Evolutionary conservation across 2,329 filamentous ascomycete genomes (phyloP).

Genomic region (Fusarium drepaniforme): DNA sequence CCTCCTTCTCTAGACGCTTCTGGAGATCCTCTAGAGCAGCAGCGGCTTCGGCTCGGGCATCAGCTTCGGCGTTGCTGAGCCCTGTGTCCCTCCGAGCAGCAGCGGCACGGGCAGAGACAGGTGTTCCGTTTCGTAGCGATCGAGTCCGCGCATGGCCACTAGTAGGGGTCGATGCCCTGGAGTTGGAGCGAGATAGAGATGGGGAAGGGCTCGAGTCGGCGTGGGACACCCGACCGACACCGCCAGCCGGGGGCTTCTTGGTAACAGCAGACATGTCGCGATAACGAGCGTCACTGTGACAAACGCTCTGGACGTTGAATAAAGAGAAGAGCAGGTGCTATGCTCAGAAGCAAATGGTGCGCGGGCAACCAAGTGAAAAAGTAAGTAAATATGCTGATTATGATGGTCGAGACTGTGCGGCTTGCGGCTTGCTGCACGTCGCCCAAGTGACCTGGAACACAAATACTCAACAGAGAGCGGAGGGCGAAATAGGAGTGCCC

Average conservation of each 20-base stretch:
- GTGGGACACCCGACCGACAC: conserved; percentile 60
- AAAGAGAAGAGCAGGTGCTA: conserved; percentile 24
- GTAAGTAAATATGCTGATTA: conserved; percentile 30
- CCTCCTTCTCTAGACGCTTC: conserved; percentile 83
- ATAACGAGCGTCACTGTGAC: conserved; percentile 23
- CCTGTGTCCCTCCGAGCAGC: conserved; percentile 69
- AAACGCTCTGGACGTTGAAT: conserved; percentile 22
- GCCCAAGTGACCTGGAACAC: conserved; percentile 40
- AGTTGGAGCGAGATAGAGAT: conserved; percentile 54
- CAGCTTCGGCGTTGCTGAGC: conserved; percentile 70
- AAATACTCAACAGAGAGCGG: conserved; percentile 34
- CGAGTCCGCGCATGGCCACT: conserved; percentile 66
- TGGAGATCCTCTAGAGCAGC: conserved; percentile 87
- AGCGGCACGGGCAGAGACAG: conserved; percentile 80
- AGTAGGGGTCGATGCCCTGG: conserved; percentile 59
- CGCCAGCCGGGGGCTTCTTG: conserved; percentile 65
- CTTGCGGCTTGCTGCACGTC: conserved; percentile 38
- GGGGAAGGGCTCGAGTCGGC: conserved; percentile 52
- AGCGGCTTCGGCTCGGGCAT: conserved; percentile 82
- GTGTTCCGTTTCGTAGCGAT: conserved; percentile 73
- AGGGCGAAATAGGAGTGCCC: conserved; percentile 42
- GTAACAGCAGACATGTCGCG: conserved; percentile 63
- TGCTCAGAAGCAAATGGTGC: conserved; percentile 23
- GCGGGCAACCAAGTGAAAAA: conserved; percentile 3
- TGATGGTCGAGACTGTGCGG: conserved; percentile 21